A percentile compares a stretch with the other conserved stretches of the same genome.
phyloP scores from a whole-genome alignment of 805 yeast genomes.

The Starmerella bombicola region DNA sequence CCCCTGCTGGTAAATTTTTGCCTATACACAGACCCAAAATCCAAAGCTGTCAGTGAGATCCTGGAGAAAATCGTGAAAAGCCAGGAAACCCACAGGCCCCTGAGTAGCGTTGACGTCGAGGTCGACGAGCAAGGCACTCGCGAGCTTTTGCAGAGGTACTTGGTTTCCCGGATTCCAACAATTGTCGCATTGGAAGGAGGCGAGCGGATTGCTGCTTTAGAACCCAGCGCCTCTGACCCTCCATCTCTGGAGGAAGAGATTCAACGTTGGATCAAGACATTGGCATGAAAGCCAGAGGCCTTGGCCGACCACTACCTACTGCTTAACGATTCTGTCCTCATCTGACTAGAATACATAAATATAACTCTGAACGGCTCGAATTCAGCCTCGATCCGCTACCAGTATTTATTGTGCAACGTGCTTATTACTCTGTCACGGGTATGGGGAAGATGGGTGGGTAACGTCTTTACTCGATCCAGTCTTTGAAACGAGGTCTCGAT shows the following conservation, averaged over 20 bases:
- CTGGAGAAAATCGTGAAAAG: conserved; percentile 40
- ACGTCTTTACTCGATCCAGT: no score
- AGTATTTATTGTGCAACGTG: no score
- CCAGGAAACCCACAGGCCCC: conserved; percentile 37
- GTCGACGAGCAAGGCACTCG: conserved; percentile 53
- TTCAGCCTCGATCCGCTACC: no score
- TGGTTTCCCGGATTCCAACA: conserved; percentile 48
- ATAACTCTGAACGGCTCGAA: no score
- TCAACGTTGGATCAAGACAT: conserved; percentile 33
- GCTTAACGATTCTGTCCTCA: no score
- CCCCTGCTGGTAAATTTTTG: conserved; percentile 68
- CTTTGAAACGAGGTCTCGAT: conserved; percentile 24
- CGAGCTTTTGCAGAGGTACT: conserved; percentile 46
- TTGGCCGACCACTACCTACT: no score
- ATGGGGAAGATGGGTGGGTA: no score
- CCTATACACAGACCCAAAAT: conserved; percentile 46
- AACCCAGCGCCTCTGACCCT: conserved; percentile 17
- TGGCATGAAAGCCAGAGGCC: conserved; percentile 19
- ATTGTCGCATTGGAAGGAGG: conserved; percentile 57
- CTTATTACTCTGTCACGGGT: no score
- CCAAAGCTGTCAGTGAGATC: conserved; percentile 51
- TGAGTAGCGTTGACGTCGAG: conserved; percentile 60
- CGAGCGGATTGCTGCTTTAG: conserved; percentile 38
- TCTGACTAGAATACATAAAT: no score
- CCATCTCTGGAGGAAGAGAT: conserved; percentile 24